A percentile compares a stretch with the other conserved stretches of the same genome.
These are phyloP conservation scores for Isoetes engelmannii DNA, from an alignment of 83 land plant genomes.

Conservation along the genomic window DNA sequence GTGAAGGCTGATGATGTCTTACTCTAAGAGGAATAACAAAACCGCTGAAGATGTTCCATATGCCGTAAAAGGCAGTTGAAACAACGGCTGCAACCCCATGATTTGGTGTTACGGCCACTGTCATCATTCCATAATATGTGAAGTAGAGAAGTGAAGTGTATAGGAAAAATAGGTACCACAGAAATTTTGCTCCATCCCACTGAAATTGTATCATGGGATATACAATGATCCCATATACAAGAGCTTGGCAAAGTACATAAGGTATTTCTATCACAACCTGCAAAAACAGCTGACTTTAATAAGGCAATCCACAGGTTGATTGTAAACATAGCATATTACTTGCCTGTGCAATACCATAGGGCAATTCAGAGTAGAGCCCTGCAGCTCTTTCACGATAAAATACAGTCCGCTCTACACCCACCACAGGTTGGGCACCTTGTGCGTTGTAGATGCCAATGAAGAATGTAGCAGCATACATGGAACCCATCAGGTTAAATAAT, in stretches of 20 bases:
- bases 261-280: too few relatives aligned
- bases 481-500: conserved; percentile 13
- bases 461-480: conserved; percentile 22
- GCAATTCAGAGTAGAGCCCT: conserved; percentile 15
- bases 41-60: not conserved
- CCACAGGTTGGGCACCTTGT: conserved; percentile 19
- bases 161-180: too few relatives aligned
- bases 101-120: not conserved
- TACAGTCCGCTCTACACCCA: conserved; percentile 23
- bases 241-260: too few relatives aligned
- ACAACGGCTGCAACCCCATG: not conserved
- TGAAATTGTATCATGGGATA: too few relatives aligned
- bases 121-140: too few relatives aligned
- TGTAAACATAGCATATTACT: not conserved
- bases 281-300: too few relatives aligned
- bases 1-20: not conserved
- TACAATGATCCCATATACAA: too few relatives aligned
- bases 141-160: too few relatives aligned
- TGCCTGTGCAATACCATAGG: conserved; percentile 27
- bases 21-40: not conserved
- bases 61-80: not conserved
- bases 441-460: conserved; percentile 17
- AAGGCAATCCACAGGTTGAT: too few relatives aligned
- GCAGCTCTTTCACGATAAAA: conserved; percentile 13
- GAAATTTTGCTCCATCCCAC: too few relatives aligned